Evolutionary conservation across 345 rosid species (phyloP).

Genomic region (Pugionium cornutum): DNA sequence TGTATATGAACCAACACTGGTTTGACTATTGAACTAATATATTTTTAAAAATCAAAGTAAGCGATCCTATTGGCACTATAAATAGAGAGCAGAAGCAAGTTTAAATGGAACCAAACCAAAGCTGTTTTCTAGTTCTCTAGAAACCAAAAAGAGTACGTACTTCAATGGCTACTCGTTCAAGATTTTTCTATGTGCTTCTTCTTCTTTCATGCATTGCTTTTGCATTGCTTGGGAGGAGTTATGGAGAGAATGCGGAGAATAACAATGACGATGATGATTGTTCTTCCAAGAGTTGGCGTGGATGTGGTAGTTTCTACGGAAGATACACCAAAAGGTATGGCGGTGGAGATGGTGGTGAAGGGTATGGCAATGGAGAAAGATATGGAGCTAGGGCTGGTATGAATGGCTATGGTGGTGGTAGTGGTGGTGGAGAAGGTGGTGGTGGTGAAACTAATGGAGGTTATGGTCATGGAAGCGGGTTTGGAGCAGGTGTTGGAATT

Average conservation of each 20-base stretch:
- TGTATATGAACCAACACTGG: conserved; percentile 23
- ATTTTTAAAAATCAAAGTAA: neutral
- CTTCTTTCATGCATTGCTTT: conserved; percentile 38
- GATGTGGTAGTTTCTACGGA: conserved; percentile 51
- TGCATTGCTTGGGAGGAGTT: conserved; percentile 28
- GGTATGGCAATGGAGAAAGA: conserved; percentile 27
- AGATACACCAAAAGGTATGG: conserved; percentile 32
- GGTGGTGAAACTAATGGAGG: conserved; percentile 37
- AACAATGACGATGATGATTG: conserved; percentile 41
- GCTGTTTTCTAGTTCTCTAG: conserved; percentile 28
- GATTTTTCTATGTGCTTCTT: conserved; percentile 29
- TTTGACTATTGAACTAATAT: conserved; percentile 20
- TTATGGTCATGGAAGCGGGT: conserved; percentile 41
- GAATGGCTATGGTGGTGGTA: conserved; percentile 33
- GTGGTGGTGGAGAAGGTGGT: conserved; percentile 34
- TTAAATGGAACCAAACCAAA: conserved; percentile 31
- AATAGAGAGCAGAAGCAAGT: conserved; percentile 32
- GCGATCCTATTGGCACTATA: conserved; percentile 35
- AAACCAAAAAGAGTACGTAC: conserved; percentile 14
- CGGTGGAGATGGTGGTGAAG: conserved; percentile 17
- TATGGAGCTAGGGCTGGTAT: conserved; percentile 34
- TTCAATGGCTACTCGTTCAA: conserved; percentile 38
- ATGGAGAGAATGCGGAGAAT: conserved; percentile 34
- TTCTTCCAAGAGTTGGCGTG: conserved; percentile 47
- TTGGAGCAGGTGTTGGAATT: conserved; percentile 26